Evolutionary conservation across 1,139 yeast genomes (phyloP), one percentile per base, ranked within the genome.

Genomic region (Taiozyma sp.): DNA sequence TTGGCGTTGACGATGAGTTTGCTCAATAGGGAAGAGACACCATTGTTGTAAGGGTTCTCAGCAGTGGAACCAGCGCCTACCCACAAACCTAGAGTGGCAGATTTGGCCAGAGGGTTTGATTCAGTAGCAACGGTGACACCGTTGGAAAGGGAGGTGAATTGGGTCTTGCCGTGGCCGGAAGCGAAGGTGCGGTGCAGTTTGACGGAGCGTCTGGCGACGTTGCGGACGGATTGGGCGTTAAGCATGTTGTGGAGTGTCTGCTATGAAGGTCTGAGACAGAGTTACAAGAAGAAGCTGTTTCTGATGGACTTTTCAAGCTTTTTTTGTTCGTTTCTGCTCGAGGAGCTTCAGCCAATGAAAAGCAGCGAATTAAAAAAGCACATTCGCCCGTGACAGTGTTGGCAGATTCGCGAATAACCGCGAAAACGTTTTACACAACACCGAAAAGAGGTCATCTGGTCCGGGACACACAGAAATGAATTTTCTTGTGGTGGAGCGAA

Each of bases 1-100:
- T 65, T 58, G 46, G 70, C 65, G 36, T 73, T 70, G 40, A 67
- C 65, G 66, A 84, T 74, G 41, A 79, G 68, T 58, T 76, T 72
- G 68, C 86, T 71, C 60, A 84, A 74, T 64, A 87, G 73, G 56
- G 87, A 80, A 51, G 92, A 78, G 51, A 84, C 80, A 79, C 96
- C 96, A 61, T 87, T 86, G 74, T 83, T 83, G 79, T 81, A 85
- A 49, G 87, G 78, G 71, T 84, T 87, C 71, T 87, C 96, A 49
- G 87, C 71, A 69, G 91, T 77, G 50, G 92, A 83, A 67, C 96
- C 96, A 50, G 90, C 87, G 57, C 85, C 86, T 65, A 78, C 73
- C 69, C 78, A 87, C 52, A 86, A 70, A 69, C 93, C 93, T 58
- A 86, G 75, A 41, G 89, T 75, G 43, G 89, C 74, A 36, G 82